Base-by-base conservation (phyloP, 2,329 filamentous ascomycete genomes). In the Apiospora kogelbergensis region DNA sequence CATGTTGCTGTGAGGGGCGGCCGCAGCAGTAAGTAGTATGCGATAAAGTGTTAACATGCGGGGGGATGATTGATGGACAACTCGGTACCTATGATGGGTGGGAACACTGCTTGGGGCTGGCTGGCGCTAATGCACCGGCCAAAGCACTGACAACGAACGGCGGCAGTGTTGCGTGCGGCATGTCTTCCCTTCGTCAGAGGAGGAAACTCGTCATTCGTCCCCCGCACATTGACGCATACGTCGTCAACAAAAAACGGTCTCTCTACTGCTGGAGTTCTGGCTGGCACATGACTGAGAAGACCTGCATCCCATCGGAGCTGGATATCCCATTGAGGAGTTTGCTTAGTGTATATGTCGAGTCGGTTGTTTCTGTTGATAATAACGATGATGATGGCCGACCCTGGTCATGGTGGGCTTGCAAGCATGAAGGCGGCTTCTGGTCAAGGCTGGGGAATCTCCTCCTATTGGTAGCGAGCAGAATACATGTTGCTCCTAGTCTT, bases 121-220 rank as follows among this genome's bases (percentile, higher is more conserved):
- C 53, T 37, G 53, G 53, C 53, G 53, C 53, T 60, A 60, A 60
- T 60, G 53, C 53, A 60, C 17, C 26, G 1, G 17, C 33, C 17
- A 10, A 60, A 60, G 53, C 30, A 60, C 30, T 60, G 53, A 37
- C 53, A 60, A 60, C 53, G 53, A 60, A 60, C 53, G 53, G 53
- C 53, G 53, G 53, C 53, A 60, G 53, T 60, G 53, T 60, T 60
- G 37, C 53, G 53, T 60, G 30, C 53, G 48, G 48, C 48, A 30
- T 57, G 17, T 30, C 48, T 26, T 15, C 15, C 2, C 11, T 2
- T 15, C 13, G 15, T 11, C 40, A 41, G 40, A 13, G 11, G 40
- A 11, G 40, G 20, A 30, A 26, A 10, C 46, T 53, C 46, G 46
- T 53, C 46, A 53, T 15, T 30, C 15, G 13, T 53, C 15, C 46